phyloP scores from a whole-genome alignment of 78 protist species.

The Tieghemostelium lacteum region DNA sequence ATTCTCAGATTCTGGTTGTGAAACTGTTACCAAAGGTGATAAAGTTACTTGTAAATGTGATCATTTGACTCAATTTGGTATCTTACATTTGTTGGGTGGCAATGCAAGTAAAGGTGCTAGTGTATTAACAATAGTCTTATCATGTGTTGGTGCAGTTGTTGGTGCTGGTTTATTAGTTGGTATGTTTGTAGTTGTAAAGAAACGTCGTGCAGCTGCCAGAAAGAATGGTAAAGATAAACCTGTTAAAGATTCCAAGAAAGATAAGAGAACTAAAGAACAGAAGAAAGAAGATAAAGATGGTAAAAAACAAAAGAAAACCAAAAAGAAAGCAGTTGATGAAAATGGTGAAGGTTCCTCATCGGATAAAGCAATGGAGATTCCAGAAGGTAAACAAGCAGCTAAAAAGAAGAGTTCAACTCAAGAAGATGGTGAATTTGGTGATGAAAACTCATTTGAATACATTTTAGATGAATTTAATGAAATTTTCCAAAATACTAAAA shows the following conservation, averaged over 20 bases:
- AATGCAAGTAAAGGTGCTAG: not conserved
- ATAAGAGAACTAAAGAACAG: conserved; percentile 20
- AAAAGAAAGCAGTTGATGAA: not conserved
- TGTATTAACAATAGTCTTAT: conserved; percentile 15
- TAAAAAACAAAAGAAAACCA: not conserved
- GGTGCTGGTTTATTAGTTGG: conserved; percentile 41
- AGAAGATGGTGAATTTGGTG: too few relatives aligned
- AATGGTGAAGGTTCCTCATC: not conserved
- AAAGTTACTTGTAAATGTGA: conserved; percentile 24
- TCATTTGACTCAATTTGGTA: conserved; percentile 62
- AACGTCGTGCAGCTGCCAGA: not conserved
- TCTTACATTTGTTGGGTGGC: not conserved
- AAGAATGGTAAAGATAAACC: conserved; percentile 30
- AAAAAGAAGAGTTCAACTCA: conserved; percentile 5
- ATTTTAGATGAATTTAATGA: conserved; percentile 65
- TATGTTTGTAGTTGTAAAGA: conserved; percentile 16
- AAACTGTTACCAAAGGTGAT: not conserved
- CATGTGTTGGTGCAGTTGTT: conserved; percentile 53
- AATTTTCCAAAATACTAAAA: conserved; percentile 21
- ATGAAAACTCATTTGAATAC: conserved; percentile 57
- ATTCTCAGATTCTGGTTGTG: conserved; percentile 29
- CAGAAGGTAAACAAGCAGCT: not conserved
- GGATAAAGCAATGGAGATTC: not conserved
- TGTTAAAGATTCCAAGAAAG: not conserved
- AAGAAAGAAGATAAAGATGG: conserved; percentile 23